A percentile compares a stretch with the other conserved stretches of the same genome.
Evolutionary conservation across 805 yeast genomes (phyloP).

Genomic region (Hanseniaspora vineae): DNA sequence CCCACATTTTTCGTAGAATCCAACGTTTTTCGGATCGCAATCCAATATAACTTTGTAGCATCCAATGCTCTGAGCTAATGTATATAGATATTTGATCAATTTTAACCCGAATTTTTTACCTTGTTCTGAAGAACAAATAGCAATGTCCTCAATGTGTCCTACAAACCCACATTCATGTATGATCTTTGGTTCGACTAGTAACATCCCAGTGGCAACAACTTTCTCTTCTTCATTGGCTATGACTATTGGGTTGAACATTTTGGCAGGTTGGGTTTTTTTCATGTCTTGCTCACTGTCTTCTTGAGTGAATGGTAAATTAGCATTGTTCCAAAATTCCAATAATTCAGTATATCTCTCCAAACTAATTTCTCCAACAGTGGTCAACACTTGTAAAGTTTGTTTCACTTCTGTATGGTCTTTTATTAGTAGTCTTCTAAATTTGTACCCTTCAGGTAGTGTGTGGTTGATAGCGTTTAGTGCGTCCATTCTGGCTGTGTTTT

Average conservation of each 20-base stretch:
- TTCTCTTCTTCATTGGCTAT: slow-evolving; percentile 37
- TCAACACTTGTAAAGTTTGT: slow-evolving; percentile 51
- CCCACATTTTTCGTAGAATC: slow-evolving; percentile 85
- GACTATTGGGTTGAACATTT: slow-evolving; percentile 55
- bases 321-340: slow-evolving; percentile 44
- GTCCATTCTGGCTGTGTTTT: background rate
- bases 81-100: slow-evolving; percentile 49
- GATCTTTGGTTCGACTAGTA: slow-evolving; percentile 66
- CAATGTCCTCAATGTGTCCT: slow-evolving; percentile 93
- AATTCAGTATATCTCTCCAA: slow-evolving; percentile 35
- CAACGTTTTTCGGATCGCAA: slow-evolving; percentile 71
- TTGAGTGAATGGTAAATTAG: slow-evolving; percentile 10
- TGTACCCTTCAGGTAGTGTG: slow-evolving; percentile 30
- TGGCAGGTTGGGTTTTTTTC: slow-evolving; percentile 20
- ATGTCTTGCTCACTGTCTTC: slow-evolving; percentile 5
- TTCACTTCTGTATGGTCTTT: slow-evolving; percentile 52
- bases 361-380: slow-evolving; percentile 70
- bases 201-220: slow-evolving; percentile 75
- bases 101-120: slow-evolving; percentile 70
- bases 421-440: slow-evolving; percentile 41
- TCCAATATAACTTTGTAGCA: slow-evolving; percentile 86
- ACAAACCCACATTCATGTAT: slow-evolving; percentile 77
- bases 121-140: slow-evolving; percentile 62
- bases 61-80: slow-evolving; percentile 44
- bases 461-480: background rate